Evolutionary conservation across 768 basidiomycete genomes (phyloP).

Genomic region (Cystofilobasidium capitatum): DNA sequence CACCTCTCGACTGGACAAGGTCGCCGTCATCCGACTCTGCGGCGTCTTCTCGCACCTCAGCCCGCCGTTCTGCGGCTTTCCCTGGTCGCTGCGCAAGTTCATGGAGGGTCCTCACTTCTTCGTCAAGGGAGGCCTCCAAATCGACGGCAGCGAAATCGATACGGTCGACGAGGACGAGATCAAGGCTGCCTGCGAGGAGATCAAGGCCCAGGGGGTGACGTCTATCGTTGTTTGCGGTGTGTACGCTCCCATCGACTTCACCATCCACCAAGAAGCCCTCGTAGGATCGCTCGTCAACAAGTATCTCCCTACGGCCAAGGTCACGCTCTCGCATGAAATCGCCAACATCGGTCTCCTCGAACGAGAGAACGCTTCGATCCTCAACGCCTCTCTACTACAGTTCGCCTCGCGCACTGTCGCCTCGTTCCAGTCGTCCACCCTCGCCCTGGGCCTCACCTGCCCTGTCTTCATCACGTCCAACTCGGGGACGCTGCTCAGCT

Average conservation of each 20-base stretch:
- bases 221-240: conserved; percentile 47
- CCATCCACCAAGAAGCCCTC: conserved; percentile 46
- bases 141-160: conserved; percentile 33
- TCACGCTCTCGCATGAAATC: conserved; percentile 37
- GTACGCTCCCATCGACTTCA: conserved; percentile 47
- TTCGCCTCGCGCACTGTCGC: conserved; percentile 53
- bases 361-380: conserved; percentile 57
- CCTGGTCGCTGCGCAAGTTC: conserved; percentile 37
- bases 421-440: conserved; percentile 51
- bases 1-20: conserved; percentile 48
- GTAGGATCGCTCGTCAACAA: conserved; percentile 44
- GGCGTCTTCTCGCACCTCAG: conserved; percentile 50
- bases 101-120: conserved; percentile 41
- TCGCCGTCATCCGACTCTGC: conserved; percentile 57
- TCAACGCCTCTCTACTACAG: conserved; percentile 56
- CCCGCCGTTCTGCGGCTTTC: conserved; percentile 53
- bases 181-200: conserved; percentile 41
- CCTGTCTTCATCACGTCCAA: conserved; percentile 43
- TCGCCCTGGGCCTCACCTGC: conserved; percentile 42
- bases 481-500: conserved; percentile 35
- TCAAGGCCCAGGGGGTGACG: conserved; percentile 39
- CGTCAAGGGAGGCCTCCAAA: conserved; percentile 44
- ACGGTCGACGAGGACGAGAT: conserved; percentile 47
- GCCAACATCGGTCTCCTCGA: conserved; percentile 55
- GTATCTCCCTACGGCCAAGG: conserved; percentile 32